Evolutionary conservation across 495 filamentous ascomycete species (phyloP).

Genomic region (Hamigera avellanea): DNA sequence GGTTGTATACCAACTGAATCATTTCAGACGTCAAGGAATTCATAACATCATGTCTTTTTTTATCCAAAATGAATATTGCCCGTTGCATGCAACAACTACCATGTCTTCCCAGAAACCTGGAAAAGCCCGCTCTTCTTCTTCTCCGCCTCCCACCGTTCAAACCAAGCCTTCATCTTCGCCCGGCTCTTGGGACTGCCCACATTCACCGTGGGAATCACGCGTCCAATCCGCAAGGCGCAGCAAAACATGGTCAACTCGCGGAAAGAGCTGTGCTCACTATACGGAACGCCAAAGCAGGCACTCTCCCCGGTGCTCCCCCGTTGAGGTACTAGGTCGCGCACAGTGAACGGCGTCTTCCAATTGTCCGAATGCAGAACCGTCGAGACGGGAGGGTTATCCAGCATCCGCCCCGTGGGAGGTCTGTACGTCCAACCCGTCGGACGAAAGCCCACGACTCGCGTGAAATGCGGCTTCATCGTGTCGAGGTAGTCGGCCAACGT

Average conservation of each 20-base stretch:
- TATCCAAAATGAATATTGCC: neutral
- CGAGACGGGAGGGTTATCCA: slow-evolving; percentile 50
- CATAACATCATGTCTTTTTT: too few species aligned
- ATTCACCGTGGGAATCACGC: slow-evolving; percentile 89
- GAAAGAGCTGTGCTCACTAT: slow-evolving; percentile 91
- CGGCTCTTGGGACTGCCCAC: slow-evolving; percentile 60
- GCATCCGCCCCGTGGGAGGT: slow-evolving; percentile 50
- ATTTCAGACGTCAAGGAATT: too few species aligned
- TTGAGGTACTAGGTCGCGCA: slow-evolving; percentile 58
- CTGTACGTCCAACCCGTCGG: slow-evolving; percentile 89
- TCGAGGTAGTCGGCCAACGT: slow-evolving; percentile 83
- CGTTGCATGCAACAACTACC: neutral
- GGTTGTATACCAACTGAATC: too few species aligned
- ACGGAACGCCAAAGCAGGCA: slow-evolving; percentile 83
- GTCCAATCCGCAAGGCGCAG: slow-evolving; percentile 74
- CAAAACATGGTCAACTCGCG: slow-evolving; percentile 89
- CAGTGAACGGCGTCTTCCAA: slow-evolving; percentile 61
- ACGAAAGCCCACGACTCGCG: slow-evolving; percentile 79
- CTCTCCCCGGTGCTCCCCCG: slow-evolving; percentile 65
- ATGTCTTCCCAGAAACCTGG: slow-evolving; percentile 23
- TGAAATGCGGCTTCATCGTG: slow-evolving; percentile 62
- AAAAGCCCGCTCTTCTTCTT: slow-evolving; percentile 71
- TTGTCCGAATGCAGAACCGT: slow-evolving; percentile 59
- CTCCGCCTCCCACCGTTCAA: slow-evolving; percentile 78
- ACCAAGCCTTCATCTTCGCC: slow-evolving; percentile 83